These are phyloP conservation scores for Parvularia atlantis DNA, from an alignment of 78 protist species.

Conservation along the genomic window DNA sequence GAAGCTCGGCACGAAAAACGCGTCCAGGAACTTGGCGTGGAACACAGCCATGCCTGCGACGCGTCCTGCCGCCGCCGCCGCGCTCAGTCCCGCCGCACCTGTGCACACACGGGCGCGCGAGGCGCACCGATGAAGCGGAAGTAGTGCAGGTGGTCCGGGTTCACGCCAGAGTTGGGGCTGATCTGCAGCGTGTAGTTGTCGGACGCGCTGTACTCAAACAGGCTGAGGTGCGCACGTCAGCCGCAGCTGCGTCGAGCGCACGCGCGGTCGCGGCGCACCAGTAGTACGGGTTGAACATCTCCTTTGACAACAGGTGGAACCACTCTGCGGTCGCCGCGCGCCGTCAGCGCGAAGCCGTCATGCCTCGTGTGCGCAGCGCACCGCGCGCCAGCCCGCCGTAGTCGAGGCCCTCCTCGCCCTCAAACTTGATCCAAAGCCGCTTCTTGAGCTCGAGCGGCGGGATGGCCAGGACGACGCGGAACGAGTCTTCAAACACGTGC, in stretches of 20 bases:
- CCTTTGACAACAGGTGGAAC: conserved; percentile 37
- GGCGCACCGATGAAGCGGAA: conserved; percentile 57
- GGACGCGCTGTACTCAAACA: conserved; percentile 30
- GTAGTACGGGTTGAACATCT: conserved; percentile 56
- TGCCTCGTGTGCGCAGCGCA: no score
- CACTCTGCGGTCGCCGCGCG: no score
- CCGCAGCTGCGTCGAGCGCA: no score
- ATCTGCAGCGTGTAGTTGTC: background rate
- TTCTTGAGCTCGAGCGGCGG: conserved; percentile 16
- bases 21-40: conserved; percentile 37
- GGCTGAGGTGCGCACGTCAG: no score
- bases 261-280: no score
- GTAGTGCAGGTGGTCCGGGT: conserved; percentile 60
- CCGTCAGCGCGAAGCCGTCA: no score
- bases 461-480: background rate
- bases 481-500: conserved; percentile 30
- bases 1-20: conserved; percentile 45
- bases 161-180: conserved; percentile 42
- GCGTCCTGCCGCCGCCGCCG: no score
- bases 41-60: conserved; percentile 65
- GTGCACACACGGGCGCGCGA: no score
- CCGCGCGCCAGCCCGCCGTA: conserved; percentile 57
- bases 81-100: no score
- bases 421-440: conserved; percentile 41
- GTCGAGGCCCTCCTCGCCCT: conserved; percentile 64